Conservation (phyloP, 2,329 filamentous ascomycete species). For the Penicillium sp. region DNA sequence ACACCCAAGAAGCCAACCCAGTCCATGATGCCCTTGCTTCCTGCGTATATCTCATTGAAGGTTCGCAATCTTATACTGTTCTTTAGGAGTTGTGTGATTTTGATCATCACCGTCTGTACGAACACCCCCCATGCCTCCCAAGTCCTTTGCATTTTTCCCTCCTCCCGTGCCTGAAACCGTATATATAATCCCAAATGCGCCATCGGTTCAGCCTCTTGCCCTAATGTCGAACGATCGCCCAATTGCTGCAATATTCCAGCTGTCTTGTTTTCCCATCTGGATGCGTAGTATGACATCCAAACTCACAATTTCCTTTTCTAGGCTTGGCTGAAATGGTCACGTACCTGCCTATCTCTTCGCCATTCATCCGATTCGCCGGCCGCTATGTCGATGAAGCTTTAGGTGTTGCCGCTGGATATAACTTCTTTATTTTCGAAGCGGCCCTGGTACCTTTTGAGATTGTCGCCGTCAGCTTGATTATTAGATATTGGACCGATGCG, state of each 20-base stretch:
- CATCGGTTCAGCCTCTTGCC: background rate
- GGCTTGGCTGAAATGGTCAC: constrained; percentile 52
- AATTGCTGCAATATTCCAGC: background rate
- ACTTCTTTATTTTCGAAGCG: constrained; percentile 54
- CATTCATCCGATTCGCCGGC: constrained; percentile 48
- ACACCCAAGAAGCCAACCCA: constrained; percentile 6
- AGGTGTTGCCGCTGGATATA: constrained; percentile 49
- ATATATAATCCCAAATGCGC: constrained; percentile 4
- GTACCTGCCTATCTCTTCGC: constrained; percentile 48
- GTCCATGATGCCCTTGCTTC: constrained; percentile 2
- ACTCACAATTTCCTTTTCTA: constrained; percentile 23
- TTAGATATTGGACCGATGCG: constrained; percentile 50
- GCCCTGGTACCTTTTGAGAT: constrained; percentile 54
- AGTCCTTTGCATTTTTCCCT: constrained; percentile 5
- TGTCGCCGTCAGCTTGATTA: constrained; percentile 50
- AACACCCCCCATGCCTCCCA: constrained; percentile 5
- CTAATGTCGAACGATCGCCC: background rate
- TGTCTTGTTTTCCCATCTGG: background rate
- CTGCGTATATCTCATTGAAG: constrained; percentile 3
- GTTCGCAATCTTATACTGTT: constrained; percentile 32
- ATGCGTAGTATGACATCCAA: constrained; percentile 9
- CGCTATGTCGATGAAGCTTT: constrained; percentile 51
- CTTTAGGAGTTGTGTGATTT: constrained; percentile 46
- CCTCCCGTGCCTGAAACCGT: background rate
- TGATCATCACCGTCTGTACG: constrained; percentile 48